phyloP scores from a whole-genome alignment of 2,329 filamentous ascomycete genomes.

The Cladosporium oxysporum region DNA sequence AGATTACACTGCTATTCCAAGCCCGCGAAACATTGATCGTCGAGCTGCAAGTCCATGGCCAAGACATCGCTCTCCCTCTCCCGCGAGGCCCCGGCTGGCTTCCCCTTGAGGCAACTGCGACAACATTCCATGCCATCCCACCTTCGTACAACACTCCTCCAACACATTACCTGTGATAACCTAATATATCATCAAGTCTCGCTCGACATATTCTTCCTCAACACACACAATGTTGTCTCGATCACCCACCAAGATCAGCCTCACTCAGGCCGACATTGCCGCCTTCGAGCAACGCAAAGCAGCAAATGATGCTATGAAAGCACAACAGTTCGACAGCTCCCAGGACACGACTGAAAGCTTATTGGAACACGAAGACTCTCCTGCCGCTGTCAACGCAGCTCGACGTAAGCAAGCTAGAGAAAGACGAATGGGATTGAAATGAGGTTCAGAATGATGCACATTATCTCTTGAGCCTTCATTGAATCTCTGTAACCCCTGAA shows the following conservation, averaged over 20 bases:
- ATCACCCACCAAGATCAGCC: conserved; percentile 38
- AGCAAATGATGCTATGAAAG: conserved; percentile 30
- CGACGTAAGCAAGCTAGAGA: conserved; percentile 14
- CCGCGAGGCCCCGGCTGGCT: conserved; percentile 10
- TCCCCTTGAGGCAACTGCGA: conserved; percentile 20
- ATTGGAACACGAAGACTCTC: conserved; percentile 15
- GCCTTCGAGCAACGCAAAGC: conserved; percentile 37
- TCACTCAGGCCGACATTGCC: conserved; percentile 38
- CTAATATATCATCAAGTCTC: not conserved
- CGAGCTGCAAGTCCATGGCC: not conserved
- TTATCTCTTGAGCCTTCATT: not conserved
- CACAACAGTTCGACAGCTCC: conserved; percentile 15
- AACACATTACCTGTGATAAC: not conserved
- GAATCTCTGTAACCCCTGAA: not conserved
- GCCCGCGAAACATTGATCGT: conserved; percentile 8
- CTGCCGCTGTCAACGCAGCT: conserved; percentile 14
- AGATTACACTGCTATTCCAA: not conserved
- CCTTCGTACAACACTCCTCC: not conserved
- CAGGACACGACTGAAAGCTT: conserved; percentile 20
- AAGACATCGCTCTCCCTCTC: not conserved
- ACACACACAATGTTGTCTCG: conserved; percentile 36
- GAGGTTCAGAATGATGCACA: not conserved
- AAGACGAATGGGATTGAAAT: conserved; percentile 9
- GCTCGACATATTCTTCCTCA: not conserved
- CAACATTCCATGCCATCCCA: not conserved